These are phyloP conservation scores for Blastobotrys mokoenaii DNA, from an alignment of 805 yeast genomes.

Conservation along the genomic window DNA sequence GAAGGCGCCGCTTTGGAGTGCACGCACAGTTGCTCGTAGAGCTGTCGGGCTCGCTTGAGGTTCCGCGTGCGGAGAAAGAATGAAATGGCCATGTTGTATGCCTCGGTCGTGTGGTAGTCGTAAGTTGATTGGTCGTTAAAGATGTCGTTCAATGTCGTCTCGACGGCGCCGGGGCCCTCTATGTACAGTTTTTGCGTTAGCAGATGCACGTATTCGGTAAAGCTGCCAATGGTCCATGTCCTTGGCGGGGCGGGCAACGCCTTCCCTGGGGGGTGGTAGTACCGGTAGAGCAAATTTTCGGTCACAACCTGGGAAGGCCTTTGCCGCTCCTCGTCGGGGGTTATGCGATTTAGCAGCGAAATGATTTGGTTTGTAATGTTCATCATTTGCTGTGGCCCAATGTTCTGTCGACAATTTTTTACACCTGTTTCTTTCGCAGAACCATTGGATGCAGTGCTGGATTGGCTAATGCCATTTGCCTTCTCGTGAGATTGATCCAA, in stretches of 20 bases:
- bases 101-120: constrained; percentile 8
- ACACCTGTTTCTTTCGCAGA: too few relatives aligned
- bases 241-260: neutral
- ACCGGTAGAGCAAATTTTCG: too few relatives aligned
- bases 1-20: constrained; percentile 2
- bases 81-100: constrained; percentile 17
- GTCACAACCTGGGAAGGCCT: too few relatives aligned
- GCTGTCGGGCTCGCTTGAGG: constrained; percentile 13
- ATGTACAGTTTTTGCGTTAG: neutral
- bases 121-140: too few relatives aligned
- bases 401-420: too few relatives aligned
- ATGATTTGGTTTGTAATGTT: too few relatives aligned
- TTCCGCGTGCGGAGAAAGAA: constrained; percentile 12
- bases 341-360: too few relatives aligned
- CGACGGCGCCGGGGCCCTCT: neutral
- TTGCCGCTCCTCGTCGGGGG: too few relatives aligned
- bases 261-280: neutral
- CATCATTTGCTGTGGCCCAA: too few relatives aligned
- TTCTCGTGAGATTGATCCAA: too few relatives aligned
- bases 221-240: neutral
- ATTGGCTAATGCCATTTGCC: too few relatives aligned
- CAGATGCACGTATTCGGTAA: neutral
- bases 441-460: too few relatives aligned
- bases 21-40: constrained; percentile 12
- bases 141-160: neutral